Conservation (phyloP, 441 rosid genomes). For the Populus trichocarpa region DNA sequence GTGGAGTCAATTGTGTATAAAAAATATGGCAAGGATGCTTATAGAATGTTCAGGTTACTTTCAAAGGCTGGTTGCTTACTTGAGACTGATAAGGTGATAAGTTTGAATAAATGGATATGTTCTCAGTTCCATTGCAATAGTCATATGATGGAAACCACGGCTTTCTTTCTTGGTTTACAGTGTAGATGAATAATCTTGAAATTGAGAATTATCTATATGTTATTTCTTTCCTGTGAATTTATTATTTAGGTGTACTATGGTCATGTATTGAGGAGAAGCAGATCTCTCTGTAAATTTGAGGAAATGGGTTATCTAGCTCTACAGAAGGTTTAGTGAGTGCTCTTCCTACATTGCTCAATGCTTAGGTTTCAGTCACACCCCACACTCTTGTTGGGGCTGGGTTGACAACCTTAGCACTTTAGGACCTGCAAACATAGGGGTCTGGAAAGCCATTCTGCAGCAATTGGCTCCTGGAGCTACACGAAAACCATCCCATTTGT, state of each 20-base stretch:
- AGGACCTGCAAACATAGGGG: neutral
- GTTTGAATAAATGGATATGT: neutral
- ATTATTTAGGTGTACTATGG: neutral
- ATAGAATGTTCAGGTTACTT: slow-evolving; percentile 73
- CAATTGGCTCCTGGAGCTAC: neutral
- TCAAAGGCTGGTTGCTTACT: slow-evolving; percentile 45
- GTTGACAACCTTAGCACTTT: neutral
- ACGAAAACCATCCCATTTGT: neutral
- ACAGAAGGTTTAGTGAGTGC: neutral
- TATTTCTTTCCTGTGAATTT: neutral
- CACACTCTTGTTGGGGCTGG: neutral
- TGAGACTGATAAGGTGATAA: slow-evolving; percentile 75
- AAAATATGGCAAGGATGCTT: slow-evolving; percentile 70
- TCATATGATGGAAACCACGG: neutral
- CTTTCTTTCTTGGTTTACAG: neutral
- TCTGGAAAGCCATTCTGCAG: neutral
- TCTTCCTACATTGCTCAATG: neutral
- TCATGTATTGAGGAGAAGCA: neutral
- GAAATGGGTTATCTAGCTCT: neutral
- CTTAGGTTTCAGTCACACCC: neutral
- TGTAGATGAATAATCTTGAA: neutral
- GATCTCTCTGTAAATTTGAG: neutral
- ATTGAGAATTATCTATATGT: neutral
- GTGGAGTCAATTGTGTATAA: slow-evolving; percentile 69
- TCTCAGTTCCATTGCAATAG: neutral